Base-by-base conservation (phyloP, 2,329 filamentous ascomycete genomes). In the Aspergillus spinulosporus region DNA sequence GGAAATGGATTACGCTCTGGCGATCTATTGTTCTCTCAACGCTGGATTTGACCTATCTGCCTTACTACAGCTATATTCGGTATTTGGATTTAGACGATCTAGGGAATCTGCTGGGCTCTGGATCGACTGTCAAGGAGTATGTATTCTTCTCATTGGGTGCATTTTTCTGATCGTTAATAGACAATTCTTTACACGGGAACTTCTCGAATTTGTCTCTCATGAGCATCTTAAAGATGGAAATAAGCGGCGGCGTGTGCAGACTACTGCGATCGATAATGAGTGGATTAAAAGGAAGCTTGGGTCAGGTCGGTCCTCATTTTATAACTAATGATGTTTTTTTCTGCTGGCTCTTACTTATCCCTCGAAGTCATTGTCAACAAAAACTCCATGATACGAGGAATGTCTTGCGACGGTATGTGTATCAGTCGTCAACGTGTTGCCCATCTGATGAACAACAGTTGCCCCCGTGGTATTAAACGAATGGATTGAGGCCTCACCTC, bases 41-140 rank as follows among this genome's bases (percentile, higher is more conserved):
- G 56, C 72, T 87, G 43, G 82, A 80, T 26, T 59, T 59, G 60
- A 89, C 88, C 0, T 74, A 84, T 14, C 87, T 85, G 59, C 87
- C 87, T 0, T 92, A 92, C 67, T 88, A 84, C 64, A 78, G 83
- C 37, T 89, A 88, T 70, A 82, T 90, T 54, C 83, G 81, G 54
- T 77, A 79, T 28, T 76, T 91, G 37, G 83, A 87, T 61, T 78
- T 90, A 7, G 77, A 83, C 52, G 84, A 87, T 65, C 76, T 90
- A 1, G 72, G 76, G 8, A 74, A 83, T 40, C 76, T 88, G 21
- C 76, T 90, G 48, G 80, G 80, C 51, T 86, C 87, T 51, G 80
- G 78, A 48, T 80, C 82, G 57, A 80, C 80, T 40, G 80, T 89
- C 31, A 81, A 79, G 6, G 79, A 79, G 68, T 84, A 73, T 76